These are phyloP conservation scores for Dillenia turbinata DNA, from an alignment of 164 flowering plant genomes.

Conservation along the genomic window DNA sequence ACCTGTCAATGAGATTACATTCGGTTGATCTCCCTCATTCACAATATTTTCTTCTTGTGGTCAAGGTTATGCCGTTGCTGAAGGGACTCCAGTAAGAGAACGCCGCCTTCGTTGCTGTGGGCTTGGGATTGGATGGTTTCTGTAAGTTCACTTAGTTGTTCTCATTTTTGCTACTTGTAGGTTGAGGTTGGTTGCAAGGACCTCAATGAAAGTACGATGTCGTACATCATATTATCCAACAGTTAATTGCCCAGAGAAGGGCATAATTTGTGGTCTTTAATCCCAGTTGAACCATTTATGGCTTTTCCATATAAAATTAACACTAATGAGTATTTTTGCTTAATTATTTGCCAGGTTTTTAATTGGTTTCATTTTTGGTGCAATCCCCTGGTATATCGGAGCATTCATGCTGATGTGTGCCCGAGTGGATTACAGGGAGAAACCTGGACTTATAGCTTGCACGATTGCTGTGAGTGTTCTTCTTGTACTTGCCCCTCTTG, in stretches of 20 bases:
- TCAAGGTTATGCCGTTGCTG: slow-evolving; percentile 55
- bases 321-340: not conserved
- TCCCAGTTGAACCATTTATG: too few species aligned
- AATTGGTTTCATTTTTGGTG: slow-evolving; percentile 68
- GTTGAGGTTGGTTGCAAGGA: too few species aligned
- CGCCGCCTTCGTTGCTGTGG: slow-evolving; percentile 85
- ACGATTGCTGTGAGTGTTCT: slow-evolving; percentile 56
- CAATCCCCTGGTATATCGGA: slow-evolving; percentile 85
- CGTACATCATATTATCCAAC: too few species aligned
- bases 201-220: too few species aligned
- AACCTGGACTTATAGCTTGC: slow-evolving; percentile 79
- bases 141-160: slow-evolving; percentile 48
- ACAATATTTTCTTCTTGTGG: not conserved
- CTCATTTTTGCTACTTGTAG: not conserved
- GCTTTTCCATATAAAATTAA: too few species aligned
- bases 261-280: too few species aligned
- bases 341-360: slow-evolving; percentile 49
- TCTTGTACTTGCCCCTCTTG: not conserved
- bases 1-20: too few species aligned
- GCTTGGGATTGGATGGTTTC: slow-evolving; percentile 77
- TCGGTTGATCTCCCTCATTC: too few species aligned
- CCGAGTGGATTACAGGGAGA: slow-evolving; percentile 71
- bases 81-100: slow-evolving; percentile 56
- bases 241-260: too few species aligned
- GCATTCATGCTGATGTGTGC: slow-evolving; percentile 53